phyloP scores from a whole-genome alignment of 2,329 filamentous ascomycete genomes.

The Penicillium sp. region DNA sequence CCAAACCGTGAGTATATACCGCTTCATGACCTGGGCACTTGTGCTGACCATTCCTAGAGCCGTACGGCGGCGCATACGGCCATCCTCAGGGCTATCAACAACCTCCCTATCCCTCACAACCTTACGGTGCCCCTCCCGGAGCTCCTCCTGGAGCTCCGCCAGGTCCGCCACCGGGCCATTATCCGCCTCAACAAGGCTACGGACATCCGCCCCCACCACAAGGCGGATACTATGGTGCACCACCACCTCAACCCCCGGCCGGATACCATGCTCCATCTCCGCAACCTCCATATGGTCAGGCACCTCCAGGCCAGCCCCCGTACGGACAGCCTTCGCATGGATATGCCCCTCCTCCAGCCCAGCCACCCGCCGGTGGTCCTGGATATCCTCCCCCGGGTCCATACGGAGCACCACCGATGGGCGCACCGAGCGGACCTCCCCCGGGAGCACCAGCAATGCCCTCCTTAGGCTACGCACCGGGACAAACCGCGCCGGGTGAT shows the following conservation, averaged over 20 bases:
- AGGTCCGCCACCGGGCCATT: slow-evolving; percentile 21
- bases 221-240: slow-evolving; percentile 31
- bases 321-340: slow-evolving; percentile 6
- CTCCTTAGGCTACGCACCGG: slow-evolving; percentile 67
- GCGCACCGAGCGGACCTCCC: slow-evolving; percentile 29
- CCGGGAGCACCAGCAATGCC: slow-evolving; percentile 52
- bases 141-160: too few species aligned
- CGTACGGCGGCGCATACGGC: slow-evolving; percentile 25
- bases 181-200: slow-evolving; percentile 27
- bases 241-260: slow-evolving; percentile 13
- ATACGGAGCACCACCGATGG: slow-evolving; percentile 24
- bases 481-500: slow-evolving; percentile 62
- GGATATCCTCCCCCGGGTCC: slow-evolving; percentile 29
- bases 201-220: slow-evolving; percentile 31
- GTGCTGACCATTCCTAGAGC: slow-evolving; percentile 14
- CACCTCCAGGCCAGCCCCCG: slow-evolving; percentile 11
- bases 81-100: slow-evolving; percentile 26
- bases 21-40: not conserved
- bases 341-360: slow-evolving; percentile 19
- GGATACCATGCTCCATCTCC: slow-evolving; percentile 13
- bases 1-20: slow-evolving; percentile 18
- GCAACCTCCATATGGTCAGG: slow-evolving; percentile 34
- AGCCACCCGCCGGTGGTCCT: slow-evolving; percentile 40
- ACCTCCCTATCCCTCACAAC: slow-evolving; percentile 21
- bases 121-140: slow-evolving; percentile 39